These are phyloP conservation scores for Candida alai DNA, from an alignment of 805 yeast species.

Conservation along the genomic window DNA sequence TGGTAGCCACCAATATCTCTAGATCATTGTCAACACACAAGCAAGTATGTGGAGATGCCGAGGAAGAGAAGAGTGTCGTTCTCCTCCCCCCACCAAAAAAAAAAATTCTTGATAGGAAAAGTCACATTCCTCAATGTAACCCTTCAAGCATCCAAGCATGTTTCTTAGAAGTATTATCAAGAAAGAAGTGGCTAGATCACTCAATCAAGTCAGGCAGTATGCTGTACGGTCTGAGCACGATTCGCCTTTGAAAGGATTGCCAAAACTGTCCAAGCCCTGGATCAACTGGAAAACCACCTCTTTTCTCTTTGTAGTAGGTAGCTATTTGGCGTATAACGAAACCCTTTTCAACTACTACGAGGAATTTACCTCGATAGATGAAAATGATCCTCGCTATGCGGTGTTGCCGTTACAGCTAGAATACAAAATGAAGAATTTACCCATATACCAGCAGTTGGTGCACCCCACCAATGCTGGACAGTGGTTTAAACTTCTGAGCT, in stretches of 20 bases:
- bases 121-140: no score
- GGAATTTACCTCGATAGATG: constrained; percentile 18
- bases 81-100: no score
- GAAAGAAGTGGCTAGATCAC: neutral
- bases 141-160: no score
- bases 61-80: no score
- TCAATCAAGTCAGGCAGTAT: constrained; percentile 10
- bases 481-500: constrained; percentile 43
- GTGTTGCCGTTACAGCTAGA: constrained; percentile 40
- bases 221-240: constrained; percentile 27
- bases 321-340: constrained; percentile 25
- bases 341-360: constrained; percentile 23
- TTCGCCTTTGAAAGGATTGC: constrained; percentile 30
- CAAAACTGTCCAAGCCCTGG: constrained; percentile 20
- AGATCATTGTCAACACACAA: no score
- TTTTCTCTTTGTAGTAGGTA: constrained; percentile 18
- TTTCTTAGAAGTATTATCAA: neutral
- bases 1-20: no score
- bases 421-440: constrained; percentile 44
- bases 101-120: no score
- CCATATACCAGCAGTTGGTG: constrained; percentile 48
- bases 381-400: constrained; percentile 13
- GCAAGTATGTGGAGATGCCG: no score
- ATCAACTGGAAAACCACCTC: constrained; percentile 27
- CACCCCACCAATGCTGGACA: constrained; percentile 42